phyloP scores from a whole-genome alignment of 2,329 filamentous ascomycete species.

The Paramyrothecium roridum region DNA sequence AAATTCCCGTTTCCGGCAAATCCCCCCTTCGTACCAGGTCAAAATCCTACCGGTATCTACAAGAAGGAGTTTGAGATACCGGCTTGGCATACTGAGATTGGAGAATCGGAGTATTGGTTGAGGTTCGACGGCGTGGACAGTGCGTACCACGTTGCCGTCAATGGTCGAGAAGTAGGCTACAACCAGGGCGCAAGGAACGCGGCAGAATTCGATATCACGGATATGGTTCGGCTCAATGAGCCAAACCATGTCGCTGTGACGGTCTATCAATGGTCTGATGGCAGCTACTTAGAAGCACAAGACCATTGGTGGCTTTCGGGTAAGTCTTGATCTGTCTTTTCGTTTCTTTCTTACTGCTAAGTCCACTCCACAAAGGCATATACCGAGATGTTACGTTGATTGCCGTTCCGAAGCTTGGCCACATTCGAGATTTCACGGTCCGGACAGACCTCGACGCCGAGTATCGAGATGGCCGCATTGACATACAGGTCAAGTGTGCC shows the following conservation, averaged over 20 bases:
- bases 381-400: constrained; percentile 65
- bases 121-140: constrained; percentile 72
- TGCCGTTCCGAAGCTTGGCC: constrained; percentile 45
- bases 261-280: constrained; percentile 71
- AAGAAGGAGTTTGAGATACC: constrained; percentile 53
- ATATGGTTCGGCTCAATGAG: constrained; percentile 33
- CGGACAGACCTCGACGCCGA: constrained; percentile 52
- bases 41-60: constrained; percentile 66
- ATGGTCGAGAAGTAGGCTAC: constrained; percentile 62
- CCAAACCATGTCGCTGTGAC: constrained; percentile 56
- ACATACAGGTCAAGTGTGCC: no score
- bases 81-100: constrained; percentile 39
- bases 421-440: constrained; percentile 57
- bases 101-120: constrained; percentile 51
- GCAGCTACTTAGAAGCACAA: constrained; percentile 67
- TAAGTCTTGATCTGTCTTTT: no score
- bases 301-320: constrained; percentile 68
- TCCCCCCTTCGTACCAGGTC: constrained; percentile 59
- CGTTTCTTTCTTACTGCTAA: no score
- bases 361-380: constrained; percentile 34
- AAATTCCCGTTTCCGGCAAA: constrained; percentile 63
- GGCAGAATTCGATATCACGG: constrained; percentile 65
- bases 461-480: constrained; percentile 39
- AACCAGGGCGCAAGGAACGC: constrained; percentile 67
- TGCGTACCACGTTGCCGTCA: constrained; percentile 68